Evolutionary conservation across 495 filamentous ascomycete species (phyloP).

Genomic region (Aspergillus funiculosus): DNA sequence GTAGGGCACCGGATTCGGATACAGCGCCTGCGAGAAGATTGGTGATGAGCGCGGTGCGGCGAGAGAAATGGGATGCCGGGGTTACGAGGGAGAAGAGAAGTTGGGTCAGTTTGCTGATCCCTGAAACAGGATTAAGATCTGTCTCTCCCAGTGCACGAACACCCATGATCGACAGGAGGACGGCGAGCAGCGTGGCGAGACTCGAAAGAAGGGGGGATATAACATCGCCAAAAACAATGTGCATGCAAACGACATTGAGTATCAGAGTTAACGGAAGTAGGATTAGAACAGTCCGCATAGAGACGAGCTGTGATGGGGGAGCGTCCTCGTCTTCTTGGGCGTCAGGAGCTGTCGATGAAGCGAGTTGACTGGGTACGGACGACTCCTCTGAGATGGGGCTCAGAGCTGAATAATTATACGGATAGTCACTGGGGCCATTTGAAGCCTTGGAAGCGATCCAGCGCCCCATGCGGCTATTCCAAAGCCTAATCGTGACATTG

Average conservation of each 20-base stretch:
- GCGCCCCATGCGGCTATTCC: slow-evolving; percentile 23
- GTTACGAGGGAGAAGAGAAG: slow-evolving; percentile 88
- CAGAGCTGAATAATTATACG: slow-evolving; percentile 39
- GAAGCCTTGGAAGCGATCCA: slow-evolving; percentile 23
- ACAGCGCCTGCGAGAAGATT: slow-evolving; percentile 95
- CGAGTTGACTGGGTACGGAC: slow-evolving; percentile 5
- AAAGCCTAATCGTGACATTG: slow-evolving; percentile 26
- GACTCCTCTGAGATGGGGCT: slow-evolving; percentile 25
- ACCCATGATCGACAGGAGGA: slow-evolving; percentile 90
- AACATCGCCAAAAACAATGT: slow-evolving; percentile 65
- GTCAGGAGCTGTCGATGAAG: slow-evolving; percentile 3
- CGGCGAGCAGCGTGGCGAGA: slow-evolving; percentile 76
- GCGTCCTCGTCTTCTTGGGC: slow-evolving; percentile 60
- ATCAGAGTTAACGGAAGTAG: slow-evolving; percentile 69
- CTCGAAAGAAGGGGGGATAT: slow-evolving; percentile 63
- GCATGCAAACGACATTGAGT: slow-evolving; percentile 75
- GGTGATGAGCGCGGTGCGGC: slow-evolving; percentile 66
- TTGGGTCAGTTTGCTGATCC: slow-evolving; percentile 94
- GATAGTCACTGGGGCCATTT: slow-evolving; percentile 14
- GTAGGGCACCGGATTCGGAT: slow-evolving; percentile 77
- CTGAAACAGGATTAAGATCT: slow-evolving; percentile 93
- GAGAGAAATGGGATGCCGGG: slow-evolving; percentile 59
- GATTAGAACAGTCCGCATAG: slow-evolving; percentile 61
- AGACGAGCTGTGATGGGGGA: slow-evolving; percentile 75
- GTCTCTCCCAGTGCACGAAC: slow-evolving; percentile 93